phyloP scores from a whole-genome alignment of 2,329 filamentous ascomycete species.

The Arthrobotrys entomopaga region DNA sequence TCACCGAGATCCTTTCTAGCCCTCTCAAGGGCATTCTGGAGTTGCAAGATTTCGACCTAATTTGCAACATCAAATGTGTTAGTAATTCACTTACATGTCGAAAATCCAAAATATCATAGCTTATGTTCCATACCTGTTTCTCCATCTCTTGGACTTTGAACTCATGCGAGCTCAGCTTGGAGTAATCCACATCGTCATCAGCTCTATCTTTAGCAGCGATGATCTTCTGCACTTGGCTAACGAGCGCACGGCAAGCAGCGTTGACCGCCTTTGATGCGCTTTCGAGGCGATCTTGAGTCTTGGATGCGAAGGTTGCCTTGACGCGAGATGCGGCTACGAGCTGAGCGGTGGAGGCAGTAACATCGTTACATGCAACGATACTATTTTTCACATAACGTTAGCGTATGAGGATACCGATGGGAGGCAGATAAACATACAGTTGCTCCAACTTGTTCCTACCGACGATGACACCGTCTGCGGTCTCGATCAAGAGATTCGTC shows the following conservation, averaged over 20 bases:
- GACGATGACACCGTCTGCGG: constrained; percentile 92
- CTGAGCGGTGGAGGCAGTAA: constrained; percentile 94
- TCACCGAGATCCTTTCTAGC: constrained; percentile 88
- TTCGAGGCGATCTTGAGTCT: constrained; percentile 92
- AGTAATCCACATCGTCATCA: constrained; percentile 86
- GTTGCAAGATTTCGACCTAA: constrained; percentile 94
- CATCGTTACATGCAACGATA: constrained; percentile 96
- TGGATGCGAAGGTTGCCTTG: constrained; percentile 98
- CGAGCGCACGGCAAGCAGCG: constrained; percentile 83
- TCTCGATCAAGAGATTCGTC: constrained; percentile 97
- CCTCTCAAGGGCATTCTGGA: constrained; percentile 84
- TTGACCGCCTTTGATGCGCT: constrained; percentile 92
- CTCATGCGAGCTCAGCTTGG: constrained; percentile 87
- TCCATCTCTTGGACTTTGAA: constrained; percentile 99
- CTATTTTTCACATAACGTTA: constrained; percentile 26
- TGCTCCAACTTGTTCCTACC: constrained; percentile 94
- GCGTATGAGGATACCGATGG: not conserved
- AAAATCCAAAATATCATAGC: not conserved
- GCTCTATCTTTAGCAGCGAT: constrained; percentile 86
- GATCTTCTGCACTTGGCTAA: constrained; percentile 92
- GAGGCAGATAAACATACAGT: constrained; percentile 64
- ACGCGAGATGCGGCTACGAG: constrained; percentile 94
- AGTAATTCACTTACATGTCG: constrained; percentile 36
- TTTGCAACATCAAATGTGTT: constrained; percentile 42
- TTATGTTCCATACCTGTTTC: constrained; percentile 82